A percentile compares a stretch with the other conserved stretches of the same genome.
Conservation (phyloP, 208 protist species). For the Polymyxa betae region DNA sequence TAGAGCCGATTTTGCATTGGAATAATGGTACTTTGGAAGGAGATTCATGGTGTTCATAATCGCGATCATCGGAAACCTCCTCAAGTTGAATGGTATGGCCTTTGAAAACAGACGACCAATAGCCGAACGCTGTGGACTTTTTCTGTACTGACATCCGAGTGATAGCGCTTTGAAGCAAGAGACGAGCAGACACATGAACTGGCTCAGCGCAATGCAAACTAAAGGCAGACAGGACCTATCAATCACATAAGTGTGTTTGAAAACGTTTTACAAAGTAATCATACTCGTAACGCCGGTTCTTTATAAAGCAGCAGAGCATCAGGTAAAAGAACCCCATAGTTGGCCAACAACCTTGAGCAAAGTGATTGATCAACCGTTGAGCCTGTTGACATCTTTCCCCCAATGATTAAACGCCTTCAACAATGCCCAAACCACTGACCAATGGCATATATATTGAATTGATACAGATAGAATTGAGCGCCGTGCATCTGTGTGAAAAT, state of each 20-base stretch:
- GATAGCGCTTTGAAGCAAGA: slow-evolving; percentile 17
- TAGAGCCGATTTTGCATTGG: background rate
- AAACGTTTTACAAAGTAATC: background rate
- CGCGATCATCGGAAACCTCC: background rate
- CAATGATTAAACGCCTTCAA: background rate
- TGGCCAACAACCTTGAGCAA: background rate
- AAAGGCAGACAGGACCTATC: slow-evolving; percentile 33
- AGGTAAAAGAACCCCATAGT: slow-evolving; percentile 49
- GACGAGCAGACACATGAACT: background rate
- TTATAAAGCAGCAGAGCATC: slow-evolving; percentile 31
- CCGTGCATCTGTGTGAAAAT: slow-evolving; percentile 19
- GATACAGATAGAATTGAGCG: background rate
- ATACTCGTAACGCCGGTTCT: slow-evolving; percentile 23
- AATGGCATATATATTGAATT: slow-evolving; percentile 39
- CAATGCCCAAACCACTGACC: background rate
- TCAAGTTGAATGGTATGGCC: background rate
- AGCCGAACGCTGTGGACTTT: background rate
- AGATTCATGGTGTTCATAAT: background rate
- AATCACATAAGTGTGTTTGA: background rate
- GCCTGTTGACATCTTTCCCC: background rate
- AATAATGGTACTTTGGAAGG: slow-evolving; percentile 18
- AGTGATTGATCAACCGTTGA: slow-evolving; percentile 14
- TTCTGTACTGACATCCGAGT: background rate
- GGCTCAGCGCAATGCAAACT: background rate
- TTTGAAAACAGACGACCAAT: slow-evolving; percentile 36